Evolutionary conservation across 148 eudicot species (phyloP), one percentile per base, ranked within the genome.

Genomic region (Rhododendron vialii): DNA sequence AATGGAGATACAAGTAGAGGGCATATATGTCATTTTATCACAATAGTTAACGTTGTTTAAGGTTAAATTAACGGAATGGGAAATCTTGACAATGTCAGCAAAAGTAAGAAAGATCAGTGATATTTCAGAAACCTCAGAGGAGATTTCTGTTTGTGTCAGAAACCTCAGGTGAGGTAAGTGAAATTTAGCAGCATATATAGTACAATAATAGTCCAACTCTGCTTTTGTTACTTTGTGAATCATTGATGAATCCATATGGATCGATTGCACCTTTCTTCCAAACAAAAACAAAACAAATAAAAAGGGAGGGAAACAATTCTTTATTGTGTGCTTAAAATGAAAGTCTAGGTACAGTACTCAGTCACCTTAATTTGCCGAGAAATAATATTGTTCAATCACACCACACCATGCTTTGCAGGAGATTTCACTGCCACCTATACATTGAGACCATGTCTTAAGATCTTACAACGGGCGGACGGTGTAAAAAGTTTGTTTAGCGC

Each of bases 171-270:
- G 36, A 36, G 38, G 43, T 41, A 7, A 41, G 7, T 0, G 7
- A 41, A 41, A 41, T 41, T 41, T 41, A 38, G 41, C 5, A 38
- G 41, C 41, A 38, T 38, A 36, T 36, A 38, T 11, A 11, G 59
- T 17, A 17, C 78, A 83, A 83, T 83, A 18, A 83, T 83, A 43
- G 69, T 30, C 24, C 63, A 83, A 71, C 79, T 67, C 45, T 83
- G 63, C 61, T 63, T 61, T 69, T 71, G 85, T 71, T 83, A 83
- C 79, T 83, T 83, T 47, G 63, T 69, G 85, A 83, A 83, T 83
- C 71, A 83, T 83, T 83, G 78, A 83, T 38, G 77, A 65, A 7
- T 24, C 61, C 73, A 61, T 78, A 51, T 77, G 59, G 47, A 35
- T 79, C 82, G 47, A 35, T 79, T 53, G 65, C 43, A 53, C 24